Evolutionary conservation across 1,284 basidiomycete genomes (phyloP).

Genomic region (Pascua guehoae): DNA sequence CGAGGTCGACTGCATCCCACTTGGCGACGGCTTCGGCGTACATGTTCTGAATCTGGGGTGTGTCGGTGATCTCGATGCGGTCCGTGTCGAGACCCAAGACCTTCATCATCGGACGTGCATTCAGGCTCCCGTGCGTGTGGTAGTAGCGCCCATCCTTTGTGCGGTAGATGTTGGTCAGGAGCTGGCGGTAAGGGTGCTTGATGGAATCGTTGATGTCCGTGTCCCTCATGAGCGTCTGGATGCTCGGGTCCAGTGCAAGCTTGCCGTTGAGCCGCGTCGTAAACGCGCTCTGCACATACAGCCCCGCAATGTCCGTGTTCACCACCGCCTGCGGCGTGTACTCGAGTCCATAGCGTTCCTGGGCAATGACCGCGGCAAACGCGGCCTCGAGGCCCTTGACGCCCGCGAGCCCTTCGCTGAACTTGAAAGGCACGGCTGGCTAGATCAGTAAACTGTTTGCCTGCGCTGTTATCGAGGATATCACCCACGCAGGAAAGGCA

Average conservation of each 20-base stretch:
- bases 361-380: slow-evolving; percentile 8
- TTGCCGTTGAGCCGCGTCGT: slow-evolving; percentile 2
- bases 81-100: slow-evolving; percentile 3
- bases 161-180: slow-evolving; percentile 8
- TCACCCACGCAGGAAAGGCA: slow-evolving; percentile 4
- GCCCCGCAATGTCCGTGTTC: slow-evolving; percentile 12
- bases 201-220: slow-evolving; percentile 1
- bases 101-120: slow-evolving; percentile 2
- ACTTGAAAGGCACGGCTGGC: slow-evolving; percentile 10
- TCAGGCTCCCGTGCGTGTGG: slow-evolving; percentile 8
- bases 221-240: neutral
- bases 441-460: neutral
- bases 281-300: slow-evolving; percentile 6
- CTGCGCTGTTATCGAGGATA: neutral
- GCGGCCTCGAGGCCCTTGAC: slow-evolving; percentile 15
- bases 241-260: neutral
- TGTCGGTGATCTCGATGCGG: neutral
- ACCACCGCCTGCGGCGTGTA: neutral
- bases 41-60: slow-evolving; percentile 2
- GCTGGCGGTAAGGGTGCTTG: slow-evolving; percentile 6
- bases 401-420: slow-evolving; percentile 9
- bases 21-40: slow-evolving; percentile 9
- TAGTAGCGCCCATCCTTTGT: slow-evolving; percentile 12
- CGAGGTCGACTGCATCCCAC: slow-evolving; percentile 7
- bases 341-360: slow-evolving; percentile 5